Base-by-base conservation (phyloP, 2,329 filamentous ascomycete genomes). In the Xylaria digitata region DNA sequence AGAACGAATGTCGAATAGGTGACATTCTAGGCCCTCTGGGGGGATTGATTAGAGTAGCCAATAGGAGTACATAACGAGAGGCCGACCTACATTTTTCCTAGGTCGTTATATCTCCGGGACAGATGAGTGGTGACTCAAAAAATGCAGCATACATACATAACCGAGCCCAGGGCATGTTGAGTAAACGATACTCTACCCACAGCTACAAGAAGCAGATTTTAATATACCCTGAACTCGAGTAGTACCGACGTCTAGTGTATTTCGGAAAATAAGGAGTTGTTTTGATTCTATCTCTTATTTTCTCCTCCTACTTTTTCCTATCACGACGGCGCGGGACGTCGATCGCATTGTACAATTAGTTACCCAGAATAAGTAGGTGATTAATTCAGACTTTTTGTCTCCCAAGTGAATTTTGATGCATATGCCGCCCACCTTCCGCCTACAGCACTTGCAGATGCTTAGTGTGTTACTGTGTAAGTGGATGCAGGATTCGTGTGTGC, bases 391-490 rank as follows among this genome's bases (percentile, higher is more conserved):
- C 66, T 58, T 54, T 61, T 64, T 54, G 48, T 42, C 57, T 50
- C 61, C 37, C 59, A 61, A 50, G 32, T 37, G 45, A 48, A 66
- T 59, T 54, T 46, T 58, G 48, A 50, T 61, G 67, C 67, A 67
- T 59, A 67, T 61, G 57, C 67, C 48, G 56, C 56, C 64, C 64
- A 69, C 67, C 57, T 61, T 61, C 57, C 55, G 46, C 53, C 45
- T 46, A 63, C 32, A 48, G 40, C 46, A 63, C 56, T 23, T 56
- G 63, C 64, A 69, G 67, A 56, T 42, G 42, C 50, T 46, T 43
- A 55, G 58, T 68, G 50, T 23, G 53, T 43, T 55, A 43, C 34
- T 30, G 37, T 55, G 50, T 57, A 64, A 53, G 63, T 49, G 56
- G 53, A 45, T 62, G 52, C 58, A 34, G 48, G 45, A 46, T 40